Evolutionary conservation across 192 early-diverging fungal species (phyloP), one percentile per base, ranked within the genome.

Genomic region (Backusella parvicylindrica): DNA sequence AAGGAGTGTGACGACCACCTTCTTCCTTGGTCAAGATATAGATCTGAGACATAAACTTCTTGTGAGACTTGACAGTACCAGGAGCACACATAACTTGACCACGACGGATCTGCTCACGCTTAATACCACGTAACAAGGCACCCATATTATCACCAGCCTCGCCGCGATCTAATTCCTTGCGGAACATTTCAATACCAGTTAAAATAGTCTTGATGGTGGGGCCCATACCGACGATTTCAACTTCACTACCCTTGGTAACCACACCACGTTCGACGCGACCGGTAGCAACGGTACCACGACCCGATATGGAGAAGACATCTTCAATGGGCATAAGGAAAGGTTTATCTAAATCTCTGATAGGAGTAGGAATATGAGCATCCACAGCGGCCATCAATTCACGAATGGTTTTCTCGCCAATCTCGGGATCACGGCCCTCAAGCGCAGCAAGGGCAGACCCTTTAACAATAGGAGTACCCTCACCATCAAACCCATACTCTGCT

Each of bases 121-220:
- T 97, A 38, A 98, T 87, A 84, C 95, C 95, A 84, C 96, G 96
- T 70, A 99, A 88, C 53, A 98, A 90, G 35, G 95, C 94, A 64
- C 98, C 96, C 89, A 97, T 97, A 88, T 99, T 97, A 84, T 99
- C 96, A 83, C 98, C 96, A 71, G 98, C 95, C 83, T 97, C 92
- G 75, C 95, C 98, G 75, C 89, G 89, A 79, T 97, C 96, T 64
- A 99, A 91, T 90, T 97, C 94, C 87, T 99, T 98, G 91, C 96
- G 96, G 94, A 97, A 97, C 96, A 98, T 98, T 83, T 99, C 98
- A 72, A 99, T 91, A 73, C 96, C 95, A 15, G 95, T 99, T 71
- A 98, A 86, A 28, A 88, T 96, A 71, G 96, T 97, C 90, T 96
- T 97, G 75, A 91, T 83, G 64, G 91, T 92, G 21, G 88, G 84